Base-by-base conservation (phyloP, 768 basidiomycete species). In the Boletales sp. region DNA sequence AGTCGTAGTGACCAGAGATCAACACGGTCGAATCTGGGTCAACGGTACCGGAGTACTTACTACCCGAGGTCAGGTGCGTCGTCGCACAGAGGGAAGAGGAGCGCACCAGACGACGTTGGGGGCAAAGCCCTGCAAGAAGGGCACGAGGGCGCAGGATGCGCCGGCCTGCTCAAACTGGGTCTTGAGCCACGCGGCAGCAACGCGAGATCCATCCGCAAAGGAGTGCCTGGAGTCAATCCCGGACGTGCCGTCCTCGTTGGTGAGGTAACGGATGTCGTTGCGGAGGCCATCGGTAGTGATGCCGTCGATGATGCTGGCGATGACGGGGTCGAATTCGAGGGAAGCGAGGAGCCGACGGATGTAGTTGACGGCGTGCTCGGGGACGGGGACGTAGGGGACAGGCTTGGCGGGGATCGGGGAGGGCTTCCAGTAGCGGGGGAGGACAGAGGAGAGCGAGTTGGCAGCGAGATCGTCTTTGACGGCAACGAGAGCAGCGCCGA, bases 1-100 rank as follows among this genome's bases (percentile, higher is more conserved):
- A 90, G 63, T 97, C 92, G 62, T 94, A 97, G 66, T 95, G 94
- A 2, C 84, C 90, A 49, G 86, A 86, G 45, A 95, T 72, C 42
- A 97, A 73, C 38, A 93, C 80, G 2, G 76, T 83, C 24, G 83
- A 82, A 34, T 83, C 72, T 39, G 70, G 4, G 39, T 62, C 59
- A 8, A 21, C 72, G n/a, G 72, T 69, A 8, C 81, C 66, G 3
- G 72, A 47, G 57, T 89, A 90, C 38, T 80, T 75, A 62, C 89
- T 87, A 57, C 40, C 17, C 24, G 24, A 27, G 24, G 24, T 27
- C 24, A 27, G 24, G 24, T 27, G 4, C 24, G 24, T 27, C 24
- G 24, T 27, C 24, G 5, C 24, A 27, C 24, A 27, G 24, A 27
- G 24, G 24, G 7, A 27, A 27, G 24, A 27, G 24, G 7, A 6